Conservation (phyloP, 1,284 basidiomycete genomes). For the Singerocomus rubriflavus region DNA sequence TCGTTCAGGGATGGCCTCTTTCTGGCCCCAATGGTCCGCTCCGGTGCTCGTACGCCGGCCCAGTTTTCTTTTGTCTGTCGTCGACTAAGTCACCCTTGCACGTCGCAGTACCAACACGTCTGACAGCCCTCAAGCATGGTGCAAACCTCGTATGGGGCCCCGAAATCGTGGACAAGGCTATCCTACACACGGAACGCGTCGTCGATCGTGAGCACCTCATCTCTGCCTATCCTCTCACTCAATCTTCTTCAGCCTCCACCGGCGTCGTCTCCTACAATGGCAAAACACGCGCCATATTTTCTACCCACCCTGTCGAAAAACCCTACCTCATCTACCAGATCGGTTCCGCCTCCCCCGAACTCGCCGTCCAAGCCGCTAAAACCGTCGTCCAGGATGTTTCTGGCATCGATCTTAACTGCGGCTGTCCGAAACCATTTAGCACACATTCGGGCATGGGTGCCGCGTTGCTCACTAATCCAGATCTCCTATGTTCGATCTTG, state of each 20-base stretch:
- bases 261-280: constrained; percentile 89
- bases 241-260: constrained; percentile 56
- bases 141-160: constrained; percentile 97
- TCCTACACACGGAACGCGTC: constrained; percentile 78
- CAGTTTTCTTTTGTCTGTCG: not conserved
- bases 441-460: constrained; percentile 97
- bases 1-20: constrained; percentile 81
- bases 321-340: constrained; percentile 91
- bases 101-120: constrained; percentile 69
- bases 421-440: constrained; percentile 95
- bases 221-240: not conserved
- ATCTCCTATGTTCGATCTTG: constrained; percentile 86
- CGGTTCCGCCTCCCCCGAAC: constrained; percentile 83
- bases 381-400: constrained; percentile 87
- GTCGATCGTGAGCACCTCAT: constrained; percentile 70
- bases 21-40: constrained; percentile 94
- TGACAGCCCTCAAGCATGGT: constrained; percentile 90
- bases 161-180: constrained; percentile 95
- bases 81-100: constrained; percentile 1
- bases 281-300: constrained; percentile 83
- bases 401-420: constrained; percentile 94
- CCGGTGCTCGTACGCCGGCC: constrained; percentile 70
- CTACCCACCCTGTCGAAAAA: constrained; percentile 93
- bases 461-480: constrained; percentile 88
- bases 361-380: constrained; percentile 90